Percentiles rank a stretch among this genome's conserved stretches.
These are phyloP conservation scores for Boletus edulis DNA, from an alignment of 768 basidiomycete genomes.

Conservation along the genomic window DNA sequence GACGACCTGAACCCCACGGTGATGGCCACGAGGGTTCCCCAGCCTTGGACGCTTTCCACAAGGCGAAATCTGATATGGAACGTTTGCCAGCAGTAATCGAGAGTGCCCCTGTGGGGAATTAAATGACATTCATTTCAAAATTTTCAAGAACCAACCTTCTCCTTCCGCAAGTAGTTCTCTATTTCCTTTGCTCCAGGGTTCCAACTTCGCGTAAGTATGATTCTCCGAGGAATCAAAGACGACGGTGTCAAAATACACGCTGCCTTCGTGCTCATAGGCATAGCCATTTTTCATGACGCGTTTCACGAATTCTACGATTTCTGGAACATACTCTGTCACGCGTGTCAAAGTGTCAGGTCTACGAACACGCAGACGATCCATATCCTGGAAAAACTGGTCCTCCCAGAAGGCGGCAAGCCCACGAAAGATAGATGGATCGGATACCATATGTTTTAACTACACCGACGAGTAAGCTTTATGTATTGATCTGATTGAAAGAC, in stretches of 20 bases:
- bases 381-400: conserved; percentile 84
- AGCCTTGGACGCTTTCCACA: conserved; percentile 96
- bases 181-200: conserved; percentile 96
- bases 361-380: conserved; percentile 83
- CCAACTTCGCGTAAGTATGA: conserved; percentile 91
- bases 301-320: conserved; percentile 88
- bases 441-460: conserved; percentile 76
- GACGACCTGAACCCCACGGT: conserved; percentile 89
- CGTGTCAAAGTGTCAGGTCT: conserved; percentile 90
- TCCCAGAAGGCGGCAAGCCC: conserved; percentile 88
- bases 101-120: conserved; percentile 47
- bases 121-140: background rate
- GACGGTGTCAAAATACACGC: conserved; percentile 88
- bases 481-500: conserved; percentile 7
- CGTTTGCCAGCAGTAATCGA: conserved; percentile 60
- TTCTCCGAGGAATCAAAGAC: conserved; percentile 73
- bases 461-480: conserved; percentile 6
- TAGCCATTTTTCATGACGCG: conserved; percentile 84
- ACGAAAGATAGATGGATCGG: conserved; percentile 83
- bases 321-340: conserved; percentile 96
- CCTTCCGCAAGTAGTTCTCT: conserved; percentile 85
- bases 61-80: conserved; percentile 89
- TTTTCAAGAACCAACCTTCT: conserved; percentile 58
- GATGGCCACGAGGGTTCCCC: conserved; percentile 97
- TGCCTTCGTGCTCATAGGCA: conserved; percentile 67